Evolutionary conservation across 148 eudicot species (phyloP).

Genomic region (Heliamphora exappendiculata): DNA sequence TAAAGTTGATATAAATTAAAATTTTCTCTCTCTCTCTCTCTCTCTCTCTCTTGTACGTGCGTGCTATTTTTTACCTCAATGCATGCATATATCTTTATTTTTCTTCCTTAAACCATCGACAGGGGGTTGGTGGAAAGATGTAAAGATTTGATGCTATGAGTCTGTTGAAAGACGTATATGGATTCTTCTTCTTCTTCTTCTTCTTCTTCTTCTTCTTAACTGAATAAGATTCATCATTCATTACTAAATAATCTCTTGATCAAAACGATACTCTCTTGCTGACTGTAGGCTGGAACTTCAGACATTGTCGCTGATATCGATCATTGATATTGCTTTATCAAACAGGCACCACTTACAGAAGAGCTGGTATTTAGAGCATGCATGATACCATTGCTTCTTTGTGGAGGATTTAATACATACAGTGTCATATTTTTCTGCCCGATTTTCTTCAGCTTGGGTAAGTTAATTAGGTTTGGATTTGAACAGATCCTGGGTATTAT

Average conservation of each 20-base stretch:
- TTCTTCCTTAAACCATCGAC: background rate
- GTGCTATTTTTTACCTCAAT: background rate
- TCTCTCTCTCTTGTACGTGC: too few species aligned
- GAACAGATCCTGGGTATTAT: background rate
- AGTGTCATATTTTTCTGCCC: slow-evolving; percentile 65
- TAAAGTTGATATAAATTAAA: background rate
- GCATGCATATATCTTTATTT: background rate
- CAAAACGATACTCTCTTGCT: background rate
- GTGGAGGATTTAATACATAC: slow-evolving; percentile 77
- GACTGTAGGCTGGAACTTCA: background rate
- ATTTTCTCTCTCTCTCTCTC: too few species aligned
- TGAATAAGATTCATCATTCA: background rate
- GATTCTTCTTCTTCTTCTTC: too few species aligned
- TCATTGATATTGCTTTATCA: slow-evolving; percentile 15
- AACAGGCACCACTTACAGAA: slow-evolving; percentile 90
- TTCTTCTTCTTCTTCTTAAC: too few species aligned
- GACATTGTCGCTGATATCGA: background rate
- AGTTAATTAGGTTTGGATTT: slow-evolving; percentile 18
- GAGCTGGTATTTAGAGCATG: slow-evolving; percentile 97
- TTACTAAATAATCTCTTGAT: background rate
- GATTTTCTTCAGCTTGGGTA: slow-evolving; percentile 91
- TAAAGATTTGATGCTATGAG: background rate
- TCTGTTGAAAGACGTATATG: background rate
- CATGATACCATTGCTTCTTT: slow-evolving; percentile 88
- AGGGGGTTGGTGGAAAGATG: background rate